Evolutionary conservation across 345 rosid species (phyloP).

Genomic region (Conringia planisiliqua): DNA sequence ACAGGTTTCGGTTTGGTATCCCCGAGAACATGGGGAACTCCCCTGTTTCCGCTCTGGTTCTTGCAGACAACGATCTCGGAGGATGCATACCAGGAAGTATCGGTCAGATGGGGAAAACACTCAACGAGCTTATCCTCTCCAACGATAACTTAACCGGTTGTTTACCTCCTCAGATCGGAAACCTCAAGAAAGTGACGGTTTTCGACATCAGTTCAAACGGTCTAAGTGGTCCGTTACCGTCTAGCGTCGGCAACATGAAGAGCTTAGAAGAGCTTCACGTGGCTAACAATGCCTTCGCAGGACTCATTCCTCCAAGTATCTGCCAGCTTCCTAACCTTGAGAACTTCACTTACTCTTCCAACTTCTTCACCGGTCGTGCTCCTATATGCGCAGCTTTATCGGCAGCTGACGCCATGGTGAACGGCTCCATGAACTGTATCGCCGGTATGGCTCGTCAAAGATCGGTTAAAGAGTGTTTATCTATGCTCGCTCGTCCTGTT

Average conservation of each 20-base stretch:
- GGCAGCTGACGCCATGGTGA: constrained; percentile 12
- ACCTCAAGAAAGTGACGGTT: constrained; percentile 51
- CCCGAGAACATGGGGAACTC: constrained; percentile 69
- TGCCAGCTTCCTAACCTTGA: constrained; percentile 54
- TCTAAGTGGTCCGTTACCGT: constrained; percentile 56
- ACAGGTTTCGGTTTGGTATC: constrained; percentile 59
- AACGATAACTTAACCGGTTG: constrained; percentile 75
- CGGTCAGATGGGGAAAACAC: constrained; percentile 63
- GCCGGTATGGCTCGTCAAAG: constrained; percentile 45
- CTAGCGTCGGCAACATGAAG: constrained; percentile 55
- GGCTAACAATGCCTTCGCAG: constrained; percentile 58
- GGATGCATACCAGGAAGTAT: constrained; percentile 75
- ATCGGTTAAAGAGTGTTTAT: constrained; percentile 53
- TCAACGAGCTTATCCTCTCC: constrained; percentile 65
- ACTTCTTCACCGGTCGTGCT: constrained; percentile 62
- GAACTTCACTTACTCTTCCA: constrained; percentile 63
- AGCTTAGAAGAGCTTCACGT: constrained; percentile 65
- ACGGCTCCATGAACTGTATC: constrained; percentile 53
- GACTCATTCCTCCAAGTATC: constrained; percentile 49
- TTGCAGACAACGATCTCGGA: constrained; percentile 70
- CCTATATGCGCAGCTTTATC: constrained; percentile 49
- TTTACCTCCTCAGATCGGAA: constrained; percentile 64
- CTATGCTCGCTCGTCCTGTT: constrained; percentile 48
- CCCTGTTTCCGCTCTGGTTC: constrained; percentile 64
- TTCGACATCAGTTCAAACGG: constrained; percentile 60